These are phyloP conservation scores for Quercus lobata DNA, from an alignment of 331 rosid genomes.

Conservation along the genomic window DNA sequence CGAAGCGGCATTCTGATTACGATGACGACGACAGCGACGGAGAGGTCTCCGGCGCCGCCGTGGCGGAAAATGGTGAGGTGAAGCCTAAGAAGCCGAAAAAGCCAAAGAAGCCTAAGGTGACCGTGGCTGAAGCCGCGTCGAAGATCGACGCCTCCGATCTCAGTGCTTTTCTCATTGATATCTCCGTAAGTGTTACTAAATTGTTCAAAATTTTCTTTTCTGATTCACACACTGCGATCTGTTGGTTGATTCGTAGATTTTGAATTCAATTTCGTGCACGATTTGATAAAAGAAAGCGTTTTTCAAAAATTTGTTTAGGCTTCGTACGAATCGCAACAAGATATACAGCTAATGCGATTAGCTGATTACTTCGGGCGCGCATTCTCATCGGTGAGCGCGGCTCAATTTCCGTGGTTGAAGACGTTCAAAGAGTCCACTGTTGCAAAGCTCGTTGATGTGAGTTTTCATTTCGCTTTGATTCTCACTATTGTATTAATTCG, in stretches of 20 bases:
- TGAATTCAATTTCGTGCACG: slow-evolving; percentile 5
- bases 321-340: slow-evolving; percentile 61
- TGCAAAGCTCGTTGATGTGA: slow-evolving; percentile 72
- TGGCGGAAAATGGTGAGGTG: slow-evolving; percentile 30
- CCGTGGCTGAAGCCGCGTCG: slow-evolving; percentile 61
- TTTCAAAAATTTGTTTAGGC: slow-evolving; percentile 28
- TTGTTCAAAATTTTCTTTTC: neutral
- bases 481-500: neutral
- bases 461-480: slow-evolving; percentile 20
- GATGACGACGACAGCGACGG: slow-evolving; percentile 27
- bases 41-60: slow-evolving; percentile 23
- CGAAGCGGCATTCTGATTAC: slow-evolving; percentile 40
- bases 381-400: slow-evolving; percentile 59
- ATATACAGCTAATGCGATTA: slow-evolving; percentile 71
- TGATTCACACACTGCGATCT: neutral
- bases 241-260: neutral
- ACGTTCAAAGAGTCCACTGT: slow-evolving; percentile 65
- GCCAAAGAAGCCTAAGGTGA: slow-evolving; percentile 50
- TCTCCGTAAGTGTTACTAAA: slow-evolving; percentile 37
- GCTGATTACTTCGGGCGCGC: slow-evolving; percentile 82
- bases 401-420: slow-evolving; percentile 96
- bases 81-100: slow-evolving; percentile 54
- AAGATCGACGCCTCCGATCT: slow-evolving; percentile 48
- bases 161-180: slow-evolving; percentile 49
- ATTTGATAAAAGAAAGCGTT: neutral